phyloP scores from a whole-genome alignment of 192 early-diverging fungal genomes.

The Coemansia asiatica region DNA sequence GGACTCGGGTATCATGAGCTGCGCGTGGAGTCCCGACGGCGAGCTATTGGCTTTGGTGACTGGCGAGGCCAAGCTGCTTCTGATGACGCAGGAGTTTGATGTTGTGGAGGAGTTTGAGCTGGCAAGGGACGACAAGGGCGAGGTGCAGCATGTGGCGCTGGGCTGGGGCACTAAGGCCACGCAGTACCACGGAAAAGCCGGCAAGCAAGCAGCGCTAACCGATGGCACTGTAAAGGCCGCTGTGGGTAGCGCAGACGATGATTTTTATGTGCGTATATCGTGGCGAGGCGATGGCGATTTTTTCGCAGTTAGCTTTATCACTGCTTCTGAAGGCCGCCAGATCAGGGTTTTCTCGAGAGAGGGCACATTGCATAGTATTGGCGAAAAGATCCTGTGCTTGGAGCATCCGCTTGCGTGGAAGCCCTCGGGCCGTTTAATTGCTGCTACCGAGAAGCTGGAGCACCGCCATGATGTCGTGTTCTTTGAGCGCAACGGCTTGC shows the following conservation, averaged over 20 bases:
- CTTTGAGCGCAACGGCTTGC: conserved; percentile 91
- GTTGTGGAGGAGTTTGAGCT: conserved; percentile 80
- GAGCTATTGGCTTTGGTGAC: conserved; percentile 82
- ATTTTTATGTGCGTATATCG: conserved; percentile 68
- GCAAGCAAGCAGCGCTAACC: conserved; percentile 70
- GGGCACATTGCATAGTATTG: conserved; percentile 76
- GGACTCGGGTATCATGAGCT: conserved; percentile 29
- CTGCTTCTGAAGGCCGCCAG: conserved; percentile 47
- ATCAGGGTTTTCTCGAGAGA: conserved; percentile 82
- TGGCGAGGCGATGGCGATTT: conserved; percentile 91
- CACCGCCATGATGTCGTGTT: conserved; percentile 87
- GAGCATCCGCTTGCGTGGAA: conserved; percentile 81
- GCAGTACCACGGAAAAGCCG: conserved; percentile 92
- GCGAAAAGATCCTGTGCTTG: conserved; percentile 74
- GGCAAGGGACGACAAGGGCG: conserved; percentile 65
- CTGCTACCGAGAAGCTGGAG: conserved; percentile 72
- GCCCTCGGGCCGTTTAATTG: conserved; percentile 82
- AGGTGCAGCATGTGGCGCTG: conserved; percentile 74
- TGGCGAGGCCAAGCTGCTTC: conserved; percentile 54
- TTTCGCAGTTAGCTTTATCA: conserved; percentile 75
- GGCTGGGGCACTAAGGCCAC: conserved; percentile 98
- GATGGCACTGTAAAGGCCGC: conserved; percentile 45
- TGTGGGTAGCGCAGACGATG: conserved; percentile 64
- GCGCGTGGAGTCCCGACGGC: conserved; percentile 85
- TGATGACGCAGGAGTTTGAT: conserved; percentile 95